Percentiles rank a stretch among this genome's conserved stretches.
Evolutionary conservation across 1,284 basidiomycete species (phyloP).

Genomic region (Erythrobasidium hasegawianum): DNA sequence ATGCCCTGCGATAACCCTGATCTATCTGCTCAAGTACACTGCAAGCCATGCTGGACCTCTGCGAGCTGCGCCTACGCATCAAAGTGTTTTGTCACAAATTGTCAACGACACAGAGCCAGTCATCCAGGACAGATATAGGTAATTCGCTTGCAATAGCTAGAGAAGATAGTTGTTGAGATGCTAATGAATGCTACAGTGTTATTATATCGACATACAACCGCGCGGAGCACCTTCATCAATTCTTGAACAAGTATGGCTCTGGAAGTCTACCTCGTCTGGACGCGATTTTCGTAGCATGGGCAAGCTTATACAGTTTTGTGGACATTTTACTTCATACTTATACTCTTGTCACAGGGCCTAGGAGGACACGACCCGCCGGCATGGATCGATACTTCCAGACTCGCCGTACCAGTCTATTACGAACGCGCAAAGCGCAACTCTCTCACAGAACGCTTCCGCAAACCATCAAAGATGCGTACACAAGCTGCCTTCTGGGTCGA

Average conservation of each 20-base stretch:
- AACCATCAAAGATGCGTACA: constrained; percentile 21
- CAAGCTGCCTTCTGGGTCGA: constrained; percentile 30
- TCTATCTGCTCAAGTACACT: too few species aligned
- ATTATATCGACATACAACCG: constrained; percentile 28
- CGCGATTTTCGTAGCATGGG: constrained; percentile 31
- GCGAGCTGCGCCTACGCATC: too few species aligned
- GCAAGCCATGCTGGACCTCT: too few species aligned
- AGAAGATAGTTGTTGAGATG: not conserved
- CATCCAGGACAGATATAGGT: constrained; percentile 14
- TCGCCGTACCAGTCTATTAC: constrained; percentile 19
- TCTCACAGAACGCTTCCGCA: constrained; percentile 27
- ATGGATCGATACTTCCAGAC: constrained; percentile 6
- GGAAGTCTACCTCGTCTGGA: constrained; percentile 21
- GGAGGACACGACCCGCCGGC: constrained; percentile 21
- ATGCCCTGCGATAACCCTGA: too few species aligned
- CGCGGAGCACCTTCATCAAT: constrained; percentile 26
- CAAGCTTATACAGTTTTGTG: not conserved
- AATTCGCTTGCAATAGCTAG: too few species aligned
- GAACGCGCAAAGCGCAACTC: constrained; percentile 29
- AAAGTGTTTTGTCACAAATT: not conserved
- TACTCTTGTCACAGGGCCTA: constrained; percentile 10
- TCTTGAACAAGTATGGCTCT: constrained; percentile 17
- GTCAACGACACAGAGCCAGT: not conserved
- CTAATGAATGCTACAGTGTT: constrained; percentile 6
- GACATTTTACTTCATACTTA: not conserved